Percentiles rank a stretch among this genome's conserved stretches.
These are phyloP conservation scores for Globisporangium parvum DNA, from an alignment of 352 stramenopile species.

Conservation along the genomic window DNA sequence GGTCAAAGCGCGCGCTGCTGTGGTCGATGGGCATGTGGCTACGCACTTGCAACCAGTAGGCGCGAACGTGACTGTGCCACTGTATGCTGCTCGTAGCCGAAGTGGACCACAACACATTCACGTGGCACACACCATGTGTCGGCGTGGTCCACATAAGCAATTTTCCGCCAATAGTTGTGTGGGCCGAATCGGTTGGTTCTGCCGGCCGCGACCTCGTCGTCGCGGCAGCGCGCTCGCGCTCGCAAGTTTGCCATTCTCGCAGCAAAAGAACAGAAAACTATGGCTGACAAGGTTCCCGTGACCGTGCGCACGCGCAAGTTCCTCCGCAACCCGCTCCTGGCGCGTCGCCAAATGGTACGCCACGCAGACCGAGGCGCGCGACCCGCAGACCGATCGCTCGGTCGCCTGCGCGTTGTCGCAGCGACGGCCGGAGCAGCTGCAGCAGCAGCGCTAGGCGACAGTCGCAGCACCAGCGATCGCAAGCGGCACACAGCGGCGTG, in stretches of 20 bases:
- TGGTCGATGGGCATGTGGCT: too few species aligned
- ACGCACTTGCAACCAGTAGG: too few species aligned
- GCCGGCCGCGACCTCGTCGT: slow-evolving; percentile 20
- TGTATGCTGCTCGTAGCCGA: too few species aligned
- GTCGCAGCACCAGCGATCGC: not conserved
- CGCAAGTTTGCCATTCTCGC: slow-evolving; percentile 38
- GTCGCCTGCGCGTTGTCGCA: not conserved
- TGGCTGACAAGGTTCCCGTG: slow-evolving; percentile 92
- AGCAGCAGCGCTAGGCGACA: not conserved
- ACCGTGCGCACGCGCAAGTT: slow-evolving; percentile 99
- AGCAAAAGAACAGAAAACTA: slow-evolving; percentile 70
- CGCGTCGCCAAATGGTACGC: slow-evolving; percentile 96
- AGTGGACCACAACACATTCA: not conserved
- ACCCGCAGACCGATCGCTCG: too few species aligned
- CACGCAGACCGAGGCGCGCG: too few species aligned
- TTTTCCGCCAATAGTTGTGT: not conserved
- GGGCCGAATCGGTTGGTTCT: slow-evolving; percentile 73
- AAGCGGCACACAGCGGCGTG: not conserved
- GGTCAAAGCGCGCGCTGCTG: too few species aligned
- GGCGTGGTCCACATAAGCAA: not conserved
- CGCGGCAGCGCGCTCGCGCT: not conserved
- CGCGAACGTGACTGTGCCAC: too few species aligned
- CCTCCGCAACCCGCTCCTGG: slow-evolving; percentile 96
- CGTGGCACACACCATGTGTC: not conserved
- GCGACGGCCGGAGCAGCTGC: too few species aligned